These are phyloP conservation scores for Curvularia spicifera DNA, from an alignment of 2,329 filamentous ascomycete species.

Conservation along the genomic window DNA sequence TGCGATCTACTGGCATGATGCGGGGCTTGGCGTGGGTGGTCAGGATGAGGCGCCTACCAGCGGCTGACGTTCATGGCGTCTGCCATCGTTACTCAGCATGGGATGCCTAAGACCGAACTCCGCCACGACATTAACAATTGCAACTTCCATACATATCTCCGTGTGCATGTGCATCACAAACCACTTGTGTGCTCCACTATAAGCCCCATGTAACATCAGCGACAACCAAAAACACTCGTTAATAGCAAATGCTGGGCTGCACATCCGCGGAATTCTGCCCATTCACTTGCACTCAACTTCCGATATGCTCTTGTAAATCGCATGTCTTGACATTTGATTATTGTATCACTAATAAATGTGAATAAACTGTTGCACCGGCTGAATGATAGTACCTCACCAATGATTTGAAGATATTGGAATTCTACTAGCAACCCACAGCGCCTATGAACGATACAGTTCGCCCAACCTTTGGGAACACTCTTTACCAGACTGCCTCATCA, in stretches of 20 bases:
- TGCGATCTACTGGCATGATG: constrained; percentile 51
- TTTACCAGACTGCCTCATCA: too few species aligned
- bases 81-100: constrained; percentile 13
- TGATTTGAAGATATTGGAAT: neutral
- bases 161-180: neutral
- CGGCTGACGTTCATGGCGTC: neutral
- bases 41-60: neutral
- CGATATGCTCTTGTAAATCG: neutral
- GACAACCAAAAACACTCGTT: neutral
- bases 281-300: neutral
- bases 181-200: neutral
- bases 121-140: neutral
- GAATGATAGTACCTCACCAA: neutral
- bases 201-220: neutral
- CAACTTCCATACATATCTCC: neutral
- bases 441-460: too few species aligned
- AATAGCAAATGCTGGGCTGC: neutral
- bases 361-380: neutral
- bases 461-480: too few species aligned
- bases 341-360: neutral
- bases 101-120: neutral
- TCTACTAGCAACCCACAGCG: neutral
- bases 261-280: neutral
- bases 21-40: neutral
- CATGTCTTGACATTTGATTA: neutral